phyloP scores from a whole-genome alignment of 2,329 filamentous ascomycete genomes.

The Claviceps maximensis region DNA sequence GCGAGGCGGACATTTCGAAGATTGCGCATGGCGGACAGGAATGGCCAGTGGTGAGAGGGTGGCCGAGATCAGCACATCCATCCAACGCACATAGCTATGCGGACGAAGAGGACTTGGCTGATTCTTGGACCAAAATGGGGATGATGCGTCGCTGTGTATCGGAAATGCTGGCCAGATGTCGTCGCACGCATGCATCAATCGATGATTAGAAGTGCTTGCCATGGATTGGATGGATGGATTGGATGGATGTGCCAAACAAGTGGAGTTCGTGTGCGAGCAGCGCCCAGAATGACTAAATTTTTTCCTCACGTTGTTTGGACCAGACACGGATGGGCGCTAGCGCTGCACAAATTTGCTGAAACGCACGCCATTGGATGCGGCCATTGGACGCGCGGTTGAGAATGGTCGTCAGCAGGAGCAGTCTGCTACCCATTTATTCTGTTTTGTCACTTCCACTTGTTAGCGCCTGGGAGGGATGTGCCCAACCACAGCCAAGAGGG shows the following conservation, averaged over 20 bases:
- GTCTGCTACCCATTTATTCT: no score
- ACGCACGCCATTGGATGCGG: background rate
- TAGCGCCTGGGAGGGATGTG: no score
- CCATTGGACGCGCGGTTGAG: background rate
- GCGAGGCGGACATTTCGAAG: constrained; percentile 64
- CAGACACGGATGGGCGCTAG: constrained; percentile 8
- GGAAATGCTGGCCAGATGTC: background rate
- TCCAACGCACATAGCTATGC: background rate
- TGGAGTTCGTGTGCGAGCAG: background rate
- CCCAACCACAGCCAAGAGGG: no score
- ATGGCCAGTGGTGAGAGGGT: background rate
- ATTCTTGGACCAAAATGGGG: background rate
- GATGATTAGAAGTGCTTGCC: no score
- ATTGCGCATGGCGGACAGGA: constrained; percentile 58
- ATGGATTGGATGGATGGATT: no score
- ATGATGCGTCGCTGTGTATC: background rate
- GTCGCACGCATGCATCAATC: background rate
- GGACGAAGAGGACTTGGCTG: background rate
- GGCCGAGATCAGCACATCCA: constrained; percentile 4
- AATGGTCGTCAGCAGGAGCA: no score
- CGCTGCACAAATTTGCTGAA: background rate
- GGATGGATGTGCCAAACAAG: background rate
- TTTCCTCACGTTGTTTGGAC: constrained; percentile 1
- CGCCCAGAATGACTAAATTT: constrained; percentile 1
- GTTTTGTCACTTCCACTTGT: no score